A percentile compares a stretch with the other conserved stretches of the same genome.
Conservation (phyloP, 768 basidiomycete species). For the Leucogyrophana mollusca region DNA sequence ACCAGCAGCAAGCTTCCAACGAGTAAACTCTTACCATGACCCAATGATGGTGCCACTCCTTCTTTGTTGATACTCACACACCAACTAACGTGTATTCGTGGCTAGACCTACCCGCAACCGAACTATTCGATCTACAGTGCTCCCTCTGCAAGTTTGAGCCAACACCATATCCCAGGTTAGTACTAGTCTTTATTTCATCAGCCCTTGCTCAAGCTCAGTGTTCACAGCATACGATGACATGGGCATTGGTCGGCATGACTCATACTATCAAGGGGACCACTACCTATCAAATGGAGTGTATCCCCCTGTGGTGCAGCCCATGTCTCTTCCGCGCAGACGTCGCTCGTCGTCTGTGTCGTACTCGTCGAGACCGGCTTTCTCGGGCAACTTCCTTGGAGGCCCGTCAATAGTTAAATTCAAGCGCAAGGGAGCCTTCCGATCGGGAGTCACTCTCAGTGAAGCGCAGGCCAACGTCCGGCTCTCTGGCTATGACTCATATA, state of each 20-base stretch:
- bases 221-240: conserved; percentile 53
- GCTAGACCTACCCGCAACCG: conserved; percentile 38
- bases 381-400: conserved; percentile 48
- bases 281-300: conserved; percentile 14
- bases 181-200: background rate
- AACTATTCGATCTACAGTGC: conserved; percentile 48
- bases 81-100: conserved; percentile 3
- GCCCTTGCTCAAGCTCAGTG: conserved; percentile 1
- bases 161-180: conserved; percentile 43
- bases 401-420: conserved; percentile 67
- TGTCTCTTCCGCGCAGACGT: conserved; percentile 21
- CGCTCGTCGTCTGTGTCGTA: conserved; percentile 42
- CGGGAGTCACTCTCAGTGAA: conserved; percentile 66
- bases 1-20: conserved; percentile 11
- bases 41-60: conserved; percentile 24
- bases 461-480: conserved; percentile 64
- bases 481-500: conserved; percentile 62
- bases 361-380: conserved; percentile 31
- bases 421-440: conserved; percentile 63
- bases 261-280: conserved; percentile 43
- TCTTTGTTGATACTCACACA: background rate
- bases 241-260: conserved; percentile 38
- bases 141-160: conserved; percentile 34
- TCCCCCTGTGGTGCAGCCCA: conserved; percentile 20
- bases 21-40: conserved; percentile 39